A percentile compares a stretch with the other conserved stretches of the same genome.
Conservation (phyloP, 108 stramenopile genomes). For the Parietichytrium sp. region DNA sequence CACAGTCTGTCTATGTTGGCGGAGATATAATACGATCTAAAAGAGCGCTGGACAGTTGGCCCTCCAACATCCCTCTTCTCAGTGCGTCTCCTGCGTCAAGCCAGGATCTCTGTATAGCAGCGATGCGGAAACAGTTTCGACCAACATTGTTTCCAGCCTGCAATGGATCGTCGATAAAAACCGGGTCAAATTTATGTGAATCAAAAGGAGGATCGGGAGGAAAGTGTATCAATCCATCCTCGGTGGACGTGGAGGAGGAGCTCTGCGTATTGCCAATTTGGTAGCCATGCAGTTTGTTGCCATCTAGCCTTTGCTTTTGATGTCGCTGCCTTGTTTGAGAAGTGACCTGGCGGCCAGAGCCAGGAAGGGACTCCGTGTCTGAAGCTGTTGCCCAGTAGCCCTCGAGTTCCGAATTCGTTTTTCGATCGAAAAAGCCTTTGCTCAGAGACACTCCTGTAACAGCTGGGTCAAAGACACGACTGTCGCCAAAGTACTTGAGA, state of each 20-base stretch:
- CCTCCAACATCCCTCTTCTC: background rate
- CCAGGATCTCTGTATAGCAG: slow-evolving; percentile 23
- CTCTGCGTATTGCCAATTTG: too few species aligned
- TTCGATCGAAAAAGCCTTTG: slow-evolving; percentile 1
- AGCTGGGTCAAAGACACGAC: slow-evolving; percentile 51
- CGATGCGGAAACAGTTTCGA: slow-evolving; percentile 64
- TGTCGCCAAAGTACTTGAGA: slow-evolving; percentile 60
- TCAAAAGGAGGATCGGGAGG: background rate
- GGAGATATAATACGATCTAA: background rate
- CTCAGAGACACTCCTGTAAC: slow-evolving; percentile 43
- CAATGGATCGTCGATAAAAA: slow-evolving; percentile 66
- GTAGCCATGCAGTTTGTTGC: too few species aligned
- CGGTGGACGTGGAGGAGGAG: slow-evolving; percentile 14
- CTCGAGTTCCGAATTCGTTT: background rate
- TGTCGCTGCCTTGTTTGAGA: background rate
- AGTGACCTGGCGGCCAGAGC: background rate
- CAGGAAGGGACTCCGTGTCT: slow-evolving; percentile 8
- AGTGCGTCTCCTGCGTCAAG: background rate
- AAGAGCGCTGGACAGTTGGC: too few species aligned
- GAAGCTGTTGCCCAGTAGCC: background rate
- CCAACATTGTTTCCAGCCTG: slow-evolving; percentile 63
- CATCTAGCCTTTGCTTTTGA: too few species aligned
- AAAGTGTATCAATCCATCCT: background rate
- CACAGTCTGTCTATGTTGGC: too few species aligned
- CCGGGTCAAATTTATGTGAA: slow-evolving; percentile 56